Percentiles rank a stretch among this genome's conserved stretches.
Evolutionary conservation across 2,329 filamentous ascomycete species (phyloP).

Genomic region (Claviceps pusilla): DNA sequence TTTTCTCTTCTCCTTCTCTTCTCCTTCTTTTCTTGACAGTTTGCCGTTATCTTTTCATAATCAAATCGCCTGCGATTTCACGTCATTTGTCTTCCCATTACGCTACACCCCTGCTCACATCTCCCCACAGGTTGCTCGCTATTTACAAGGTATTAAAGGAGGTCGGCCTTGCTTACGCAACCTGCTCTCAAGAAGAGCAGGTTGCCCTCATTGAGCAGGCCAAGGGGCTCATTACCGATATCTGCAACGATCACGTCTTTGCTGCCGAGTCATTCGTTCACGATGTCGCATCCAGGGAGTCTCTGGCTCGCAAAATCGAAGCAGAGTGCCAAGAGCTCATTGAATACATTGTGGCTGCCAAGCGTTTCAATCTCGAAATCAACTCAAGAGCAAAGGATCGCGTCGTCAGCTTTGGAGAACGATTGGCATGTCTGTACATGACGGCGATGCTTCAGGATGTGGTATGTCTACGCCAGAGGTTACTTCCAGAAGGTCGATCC

Average conservation of each 20-base stretch:
- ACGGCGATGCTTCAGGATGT: conserved; percentile 65
- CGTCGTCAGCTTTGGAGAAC: conserved; percentile 90
- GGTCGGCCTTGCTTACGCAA: conserved; percentile 31
- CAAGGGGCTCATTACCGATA: conserved; percentile 60
- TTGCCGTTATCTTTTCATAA: too few relatives aligned
- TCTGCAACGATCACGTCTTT: conserved; percentile 66
- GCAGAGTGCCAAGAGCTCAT: conserved; percentile 67
- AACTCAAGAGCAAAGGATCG: conserved; percentile 69
- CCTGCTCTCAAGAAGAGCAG: conserved; percentile 37
- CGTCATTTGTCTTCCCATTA: too few relatives aligned
- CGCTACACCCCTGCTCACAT: neutral
- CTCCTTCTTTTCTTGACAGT: too few relatives aligned
- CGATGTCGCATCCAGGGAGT: conserved; percentile 38
- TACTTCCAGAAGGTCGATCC: neutral
- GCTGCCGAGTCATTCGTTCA: conserved; percentile 52
- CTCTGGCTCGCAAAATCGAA: conserved; percentile 52
- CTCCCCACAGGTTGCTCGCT: conserved; percentile 34
- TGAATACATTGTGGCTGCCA: conserved; percentile 53
- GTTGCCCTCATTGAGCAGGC: conserved; percentile 46
- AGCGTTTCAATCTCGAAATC: conserved; percentile 57
- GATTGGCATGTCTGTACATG: conserved; percentile 87
- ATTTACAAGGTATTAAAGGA: conserved; percentile 42
- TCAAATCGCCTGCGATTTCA: neutral
- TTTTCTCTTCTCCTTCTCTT: neutral
- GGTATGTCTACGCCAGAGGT: conserved; percentile 20